Percentiles rank a stretch among this genome's conserved stretches.
These are phyloP conservation scores for Adenanthera pavonina DNA, from an alignment of 306 rosid species.

Conservation along the genomic window DNA sequence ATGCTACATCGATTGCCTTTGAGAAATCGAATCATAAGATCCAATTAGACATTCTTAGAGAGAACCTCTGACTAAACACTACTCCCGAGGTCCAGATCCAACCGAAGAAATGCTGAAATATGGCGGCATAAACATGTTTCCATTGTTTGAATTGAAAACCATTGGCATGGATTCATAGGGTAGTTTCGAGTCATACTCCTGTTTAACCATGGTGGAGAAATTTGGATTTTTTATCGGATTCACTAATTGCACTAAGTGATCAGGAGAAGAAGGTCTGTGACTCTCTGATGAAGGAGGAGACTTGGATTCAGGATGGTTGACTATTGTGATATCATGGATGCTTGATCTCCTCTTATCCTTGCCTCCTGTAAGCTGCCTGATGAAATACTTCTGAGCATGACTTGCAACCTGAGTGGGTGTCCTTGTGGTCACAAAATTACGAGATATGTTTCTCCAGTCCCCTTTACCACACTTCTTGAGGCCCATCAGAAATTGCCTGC, in stretches of 20 bases:
- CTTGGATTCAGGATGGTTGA: slow-evolving; percentile 61
- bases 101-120: slow-evolving; percentile 60
- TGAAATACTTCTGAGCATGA: slow-evolving; percentile 93
- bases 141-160: slow-evolving; percentile 53
- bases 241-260: slow-evolving; percentile 36
- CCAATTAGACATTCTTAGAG: slow-evolving; percentile 59
- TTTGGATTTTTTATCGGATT: slow-evolving; percentile 52
- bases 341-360: slow-evolving; percentile 94
- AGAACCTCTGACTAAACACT: slow-evolving; percentile 49
- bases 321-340: slow-evolving; percentile 90
- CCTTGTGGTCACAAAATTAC: slow-evolving; percentile 83
- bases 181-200: slow-evolving; percentile 56
- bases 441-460: slow-evolving; percentile 91
- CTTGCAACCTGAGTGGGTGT: slow-evolving; percentile 96
- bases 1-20: slow-evolving; percentile 58
- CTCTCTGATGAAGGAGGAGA: slow-evolving; percentile 53
- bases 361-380: slow-evolving; percentile 74
- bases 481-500: slow-evolving; percentile 88
- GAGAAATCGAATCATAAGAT: slow-evolving; percentile 53
- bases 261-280: slow-evolving; percentile 47
- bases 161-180: slow-evolving; percentile 46
- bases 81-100: slow-evolving; percentile 62
- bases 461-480: slow-evolving; percentile 94
- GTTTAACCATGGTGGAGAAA: slow-evolving; percentile 45
- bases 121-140: slow-evolving; percentile 56